phyloP scores from a whole-genome alignment of 1,139 yeast genomes.

The Candida gigantensis region DNA sequence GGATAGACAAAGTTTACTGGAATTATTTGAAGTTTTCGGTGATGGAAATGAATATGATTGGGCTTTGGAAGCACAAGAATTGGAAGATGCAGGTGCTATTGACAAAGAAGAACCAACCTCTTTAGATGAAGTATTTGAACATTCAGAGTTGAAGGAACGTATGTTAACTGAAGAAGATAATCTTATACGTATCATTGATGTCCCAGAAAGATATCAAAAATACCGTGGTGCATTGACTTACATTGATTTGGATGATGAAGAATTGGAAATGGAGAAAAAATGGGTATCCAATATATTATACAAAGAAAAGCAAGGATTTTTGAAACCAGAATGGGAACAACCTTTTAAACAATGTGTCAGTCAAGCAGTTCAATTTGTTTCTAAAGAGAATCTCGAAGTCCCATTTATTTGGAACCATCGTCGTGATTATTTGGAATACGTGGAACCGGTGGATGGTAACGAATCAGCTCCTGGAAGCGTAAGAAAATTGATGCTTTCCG shows the following conservation, averaged over 20 bases:
- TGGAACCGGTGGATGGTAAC: conserved; percentile 56
- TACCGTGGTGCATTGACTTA: conserved; percentile 64
- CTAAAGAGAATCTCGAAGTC: conserved; percentile 81
- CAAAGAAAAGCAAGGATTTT: conserved; percentile 48
- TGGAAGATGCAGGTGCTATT: conserved; percentile 58
- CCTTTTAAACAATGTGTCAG: conserved; percentile 75
- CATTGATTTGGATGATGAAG: conserved; percentile 68
- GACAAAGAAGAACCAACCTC: conserved; percentile 59
- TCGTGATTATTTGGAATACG: conserved; percentile 75
- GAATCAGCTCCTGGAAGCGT: conserved; percentile 42
- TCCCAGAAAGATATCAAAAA: conserved; percentile 90
- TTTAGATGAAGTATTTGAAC: conserved; percentile 89
- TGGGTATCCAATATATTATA: conserved; percentile 72
- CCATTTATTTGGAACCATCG: conserved; percentile 98
- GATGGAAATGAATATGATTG: conserved; percentile 97
- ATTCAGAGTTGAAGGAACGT: conserved; percentile 86
- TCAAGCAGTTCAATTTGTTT: conserved; percentile 74
- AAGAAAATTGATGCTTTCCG: conserved; percentile 55
- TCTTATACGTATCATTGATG: conserved; percentile 78
- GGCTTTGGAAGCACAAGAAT: conserved; percentile 92
- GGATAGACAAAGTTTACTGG: conserved; percentile 91
- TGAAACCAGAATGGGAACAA: conserved; percentile 43
- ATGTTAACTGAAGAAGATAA: conserved; percentile 93
- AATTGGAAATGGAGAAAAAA: conserved; percentile 66
- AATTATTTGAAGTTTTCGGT: conserved; percentile 92